Evolutionary conservation across 2,329 filamentous ascomycete genomes (phyloP), one percentile per base, ranked within the genome.

Genomic region (Aspergillus ustus): DNA sequence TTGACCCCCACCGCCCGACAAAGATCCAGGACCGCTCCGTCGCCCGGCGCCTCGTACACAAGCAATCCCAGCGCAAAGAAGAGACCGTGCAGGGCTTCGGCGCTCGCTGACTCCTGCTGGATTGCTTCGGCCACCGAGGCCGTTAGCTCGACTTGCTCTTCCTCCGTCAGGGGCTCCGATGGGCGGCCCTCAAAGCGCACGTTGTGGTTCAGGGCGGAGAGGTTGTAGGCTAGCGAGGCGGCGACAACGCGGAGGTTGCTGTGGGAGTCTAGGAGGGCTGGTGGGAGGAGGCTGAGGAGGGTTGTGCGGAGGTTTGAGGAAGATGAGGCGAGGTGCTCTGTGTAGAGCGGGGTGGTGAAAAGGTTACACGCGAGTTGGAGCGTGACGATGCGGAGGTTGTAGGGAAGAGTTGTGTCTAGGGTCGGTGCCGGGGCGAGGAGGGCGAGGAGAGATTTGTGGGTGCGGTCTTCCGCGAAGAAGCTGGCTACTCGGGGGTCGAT

Each of bases 331-430:
- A 97, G 86, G 15, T 92, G 89, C 1, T 64, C 48, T 96, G 83
- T 4, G 91, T 88, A 73, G 96, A 96, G 0, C 0, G 87, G 84
- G 0, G 89, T 89, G 0, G 87, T 89, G 78, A 96, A 97, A 46
- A 96, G 81, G 70, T 97, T 97, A 78, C 92, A 96, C 1, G 87
- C 84, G 71, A 94, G 84, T 68, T 97, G 93, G 22, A 96, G 78
- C 0, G 92, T 90, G 2, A 96, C 85, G 2, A 97, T 86, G 13
- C 92, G 88, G 1, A 97, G 83, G 2, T 90, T 89, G 72, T 97
- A 97, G 0, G 92, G 92, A 45, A 88, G 91, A 1, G 80, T 76
- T 8, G 79, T 72, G 43, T 50, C 22, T 11, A 19, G 3, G 8
- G 28, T 28, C 34, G 85, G 81, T 6, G 79, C 61, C 20, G 59